Base-by-base conservation (phyloP, 2,329 filamentous ascomycete species). In the Botryotinia convoluta region DNA sequence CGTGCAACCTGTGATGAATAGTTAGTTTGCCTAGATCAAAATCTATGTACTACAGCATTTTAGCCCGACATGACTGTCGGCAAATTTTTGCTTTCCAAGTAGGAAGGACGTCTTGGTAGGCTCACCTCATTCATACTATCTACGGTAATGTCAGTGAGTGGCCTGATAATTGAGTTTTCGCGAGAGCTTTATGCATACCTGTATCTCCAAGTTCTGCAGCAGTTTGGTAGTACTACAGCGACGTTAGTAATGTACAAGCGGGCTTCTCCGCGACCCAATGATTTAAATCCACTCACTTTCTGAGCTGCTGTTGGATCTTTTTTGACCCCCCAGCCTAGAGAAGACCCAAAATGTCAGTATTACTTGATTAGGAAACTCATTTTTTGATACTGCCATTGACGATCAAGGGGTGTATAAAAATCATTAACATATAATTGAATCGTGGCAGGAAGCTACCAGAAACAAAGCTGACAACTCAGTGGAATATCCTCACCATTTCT, bases 121-220 rank as follows among this genome's bases (percentile, higher is more conserved):
- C 63, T 72, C 71, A 92, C 92, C 83, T 98, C 95, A 81, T 98
- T 97, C 95, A 98, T 97, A 73, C 95, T 96, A 84, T 99, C 96
- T 90, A 78, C 74, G 74, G 76, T 75, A 77, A 74, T 75, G 75
- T 80, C 57, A 81, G 77, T 77, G 44, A 65, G 69, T 61, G 65
- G 72, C 72, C 57, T 61, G 44, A 72, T 63, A 61, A 32, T 57
- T 44, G 63, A 71, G 65, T 75, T 60, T 57, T 69, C 74, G 74
- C 76, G 76, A 48, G 64, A 68, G 76, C 69, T 61, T 48, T 61
- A 42, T 70, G 76, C 87, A 80, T 83, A 90, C 89, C 89, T 62
- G 93, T 93, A 83, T 99, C 96, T 75, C 96, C 96, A 77, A 99
- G 85, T 82, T 99, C 98, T 74, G 96, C 96, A 42, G 96, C 96